phyloP scores from a whole-genome alignment of 495 filamentous ascomycete species.

The Daldinia decipiens region DNA sequence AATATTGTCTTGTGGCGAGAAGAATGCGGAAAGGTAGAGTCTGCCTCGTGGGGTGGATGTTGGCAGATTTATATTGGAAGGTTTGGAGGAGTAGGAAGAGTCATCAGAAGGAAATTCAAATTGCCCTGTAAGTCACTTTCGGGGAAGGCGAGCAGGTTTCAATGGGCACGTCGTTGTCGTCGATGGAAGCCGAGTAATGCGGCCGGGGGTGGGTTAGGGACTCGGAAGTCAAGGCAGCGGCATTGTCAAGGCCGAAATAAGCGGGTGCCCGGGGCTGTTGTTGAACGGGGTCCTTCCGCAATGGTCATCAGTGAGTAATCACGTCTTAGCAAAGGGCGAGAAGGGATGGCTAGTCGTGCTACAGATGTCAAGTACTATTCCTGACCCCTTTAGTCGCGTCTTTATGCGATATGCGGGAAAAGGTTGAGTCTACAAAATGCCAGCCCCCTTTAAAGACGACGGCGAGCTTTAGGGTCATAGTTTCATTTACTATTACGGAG shows the following conservation, averaged over 20 bases:
- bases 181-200: not conserved
- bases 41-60: not conserved
- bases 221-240: not conserved
- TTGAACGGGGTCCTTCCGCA: not conserved
- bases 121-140: not conserved
- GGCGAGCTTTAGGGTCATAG: not conserved
- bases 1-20: not conserved
- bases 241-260: not conserved
- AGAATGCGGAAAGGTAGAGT: not conserved
- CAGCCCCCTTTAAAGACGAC: not conserved
- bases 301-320: not conserved
- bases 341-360: not conserved
- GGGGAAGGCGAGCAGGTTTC: not conserved
- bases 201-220: not conserved
- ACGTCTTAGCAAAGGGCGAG: not conserved
- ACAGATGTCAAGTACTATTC: not conserved
- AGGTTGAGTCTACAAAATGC: not conserved
- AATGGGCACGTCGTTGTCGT: not conserved
- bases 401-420: not conserved
- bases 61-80: not conserved
- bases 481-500: not conserved
- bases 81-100: not conserved
- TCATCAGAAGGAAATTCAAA: not conserved
- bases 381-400: not conserved
- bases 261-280: not conserved